Conservation (phyloP, 768 basidiomycete genomes). For the Boletus tylopilopsis region DNA sequence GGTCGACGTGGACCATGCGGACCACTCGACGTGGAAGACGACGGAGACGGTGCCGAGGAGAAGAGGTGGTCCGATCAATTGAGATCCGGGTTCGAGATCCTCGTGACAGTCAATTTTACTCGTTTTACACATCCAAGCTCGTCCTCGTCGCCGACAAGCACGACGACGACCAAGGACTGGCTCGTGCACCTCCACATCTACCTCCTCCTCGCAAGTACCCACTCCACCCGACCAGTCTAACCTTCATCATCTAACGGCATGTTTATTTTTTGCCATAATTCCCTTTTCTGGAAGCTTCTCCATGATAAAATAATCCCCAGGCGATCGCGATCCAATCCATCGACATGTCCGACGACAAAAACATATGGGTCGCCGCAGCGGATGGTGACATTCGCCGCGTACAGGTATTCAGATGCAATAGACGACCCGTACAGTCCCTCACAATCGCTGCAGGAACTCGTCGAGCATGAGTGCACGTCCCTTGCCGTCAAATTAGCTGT, state of each 20-base stretch:
- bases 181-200: too few species aligned
- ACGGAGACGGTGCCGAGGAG: slow-evolving; percentile 25
- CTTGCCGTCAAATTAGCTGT: slow-evolving; percentile 18
- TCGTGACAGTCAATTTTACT: background rate
- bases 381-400: slow-evolving; percentile 85
- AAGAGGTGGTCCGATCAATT: slow-evolving; percentile 22
- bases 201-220: too few species aligned
- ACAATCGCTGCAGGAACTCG: slow-evolving; percentile 43
- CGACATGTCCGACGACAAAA: slow-evolving; percentile 40
- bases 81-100: slow-evolving; percentile 29
- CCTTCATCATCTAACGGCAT: slow-evolving; percentile 15
- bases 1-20: slow-evolving; percentile 3
- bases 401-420: slow-evolving; percentile 44
- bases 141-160: background rate
- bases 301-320: slow-evolving; percentile 6
- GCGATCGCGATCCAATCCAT: slow-evolving; percentile 13
- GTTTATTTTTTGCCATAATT: slow-evolving; percentile 17
- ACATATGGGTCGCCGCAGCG: slow-evolving; percentile 91
- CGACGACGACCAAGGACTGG: too few species aligned
- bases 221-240: background rate
- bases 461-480: slow-evolving; percentile 55
- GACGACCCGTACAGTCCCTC: slow-evolving; percentile 1
- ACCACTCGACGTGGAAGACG: background rate
- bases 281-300: slow-evolving; percentile 24
- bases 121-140: too few species aligned